Percentiles rank a stretch among this genome's conserved stretches.
phyloP scores from a whole-genome alignment of 2,329 filamentous ascomycete species.

The Fusarium sp. region DNA sequence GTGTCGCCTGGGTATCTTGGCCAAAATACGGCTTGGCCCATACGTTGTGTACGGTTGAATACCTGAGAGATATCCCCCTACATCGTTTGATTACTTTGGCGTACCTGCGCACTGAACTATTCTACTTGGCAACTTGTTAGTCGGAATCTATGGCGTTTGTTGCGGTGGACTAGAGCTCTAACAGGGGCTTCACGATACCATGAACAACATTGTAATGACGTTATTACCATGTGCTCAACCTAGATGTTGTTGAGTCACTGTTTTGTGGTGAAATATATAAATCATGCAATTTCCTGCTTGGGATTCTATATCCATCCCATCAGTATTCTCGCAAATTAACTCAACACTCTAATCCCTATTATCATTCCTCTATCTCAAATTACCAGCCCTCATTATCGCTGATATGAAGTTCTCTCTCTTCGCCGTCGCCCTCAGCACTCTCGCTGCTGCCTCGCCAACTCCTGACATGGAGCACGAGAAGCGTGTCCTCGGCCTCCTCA shows the following conservation, averaged over 20 bases:
- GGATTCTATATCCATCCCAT: not conserved
- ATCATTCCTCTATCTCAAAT: not conserved
- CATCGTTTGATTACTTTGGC: conserved; percentile 13
- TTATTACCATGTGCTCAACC: not conserved
- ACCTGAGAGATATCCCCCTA: not conserved
- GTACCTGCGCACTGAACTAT: not conserved
- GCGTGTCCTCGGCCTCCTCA: conserved; percentile 30
- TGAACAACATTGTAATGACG: conserved; percentile 29
- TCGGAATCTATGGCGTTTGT: conserved; percentile 1
- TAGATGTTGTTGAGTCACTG: not conserved
- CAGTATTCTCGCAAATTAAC: conserved; percentile 4
- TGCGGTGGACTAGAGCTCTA: conserved; percentile 10
- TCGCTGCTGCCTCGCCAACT: conserved; percentile 42
- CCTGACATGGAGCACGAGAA: conserved; percentile 39
- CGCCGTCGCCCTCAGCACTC: conserved; percentile 38
- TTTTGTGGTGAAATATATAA: conserved; percentile 23
- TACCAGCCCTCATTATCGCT: not conserved
- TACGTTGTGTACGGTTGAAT: conserved; percentile 4
- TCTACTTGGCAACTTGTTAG: conserved; percentile 24
- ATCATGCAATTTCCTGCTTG: not conserved
- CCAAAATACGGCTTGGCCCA: conserved; percentile 4
- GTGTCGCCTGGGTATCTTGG: conserved; percentile 1
- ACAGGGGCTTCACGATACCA: conserved; percentile 7
- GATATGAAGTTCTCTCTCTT: conserved; percentile 46
- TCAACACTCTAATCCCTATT: not conserved